Base-by-base conservation (phyloP, 805 yeast genomes). In the Candida ortonii region DNA sequence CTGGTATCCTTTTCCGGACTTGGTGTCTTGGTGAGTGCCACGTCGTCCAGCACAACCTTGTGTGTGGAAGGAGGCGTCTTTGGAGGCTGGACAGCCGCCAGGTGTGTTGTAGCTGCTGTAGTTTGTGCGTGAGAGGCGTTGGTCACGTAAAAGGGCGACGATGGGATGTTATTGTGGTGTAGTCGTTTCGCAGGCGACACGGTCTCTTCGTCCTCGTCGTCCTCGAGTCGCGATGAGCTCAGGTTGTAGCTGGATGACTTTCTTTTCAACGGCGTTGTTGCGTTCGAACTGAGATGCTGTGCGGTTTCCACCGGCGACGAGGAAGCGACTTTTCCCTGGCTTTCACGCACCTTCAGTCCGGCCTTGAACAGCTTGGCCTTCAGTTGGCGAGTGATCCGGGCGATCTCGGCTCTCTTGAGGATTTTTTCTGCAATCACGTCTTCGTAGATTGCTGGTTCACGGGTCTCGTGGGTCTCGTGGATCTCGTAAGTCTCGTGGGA, bases 351-450 rank as follows among this genome's bases (percentile, higher is more conserved):
- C 31, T 55, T 57, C 17, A 64, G 31, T 10, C 68, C 69, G 2
- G 73, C 71, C 45, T 60, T 65, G 17, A 64, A 61, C 13, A 68
- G 49, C 41, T 67, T 62, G 6, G 63, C 53, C 44, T 67, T 68
- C 16, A 68, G 46, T 41, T 66, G 72, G 38, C 71, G 52, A 2
- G 74, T 65, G 34, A 68, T 61, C 37, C 71, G 58, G 5, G 73
- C 69, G 6, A 68, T 55, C 41, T 68, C 72, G 4, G 69, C 74
- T 33, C 72, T 55, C 40, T 67, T 67, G 26, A 68, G 52, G 28
- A 68, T 67, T 41, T 61, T 64, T 36, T 66, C 68, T 16, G 71
- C 71, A 11, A 68, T 67, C 13, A 56, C 48, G 33, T 68, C 68
- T 38, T 68, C 73, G 29, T 46, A 46, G 19, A 46, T 39, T 11